A percentile compares a stretch with the other conserved stretches of the same genome.
Evolutionary conservation across 2,329 filamentous ascomycete genomes (phyloP).

Genomic region (Eurotiales sp.): DNA sequence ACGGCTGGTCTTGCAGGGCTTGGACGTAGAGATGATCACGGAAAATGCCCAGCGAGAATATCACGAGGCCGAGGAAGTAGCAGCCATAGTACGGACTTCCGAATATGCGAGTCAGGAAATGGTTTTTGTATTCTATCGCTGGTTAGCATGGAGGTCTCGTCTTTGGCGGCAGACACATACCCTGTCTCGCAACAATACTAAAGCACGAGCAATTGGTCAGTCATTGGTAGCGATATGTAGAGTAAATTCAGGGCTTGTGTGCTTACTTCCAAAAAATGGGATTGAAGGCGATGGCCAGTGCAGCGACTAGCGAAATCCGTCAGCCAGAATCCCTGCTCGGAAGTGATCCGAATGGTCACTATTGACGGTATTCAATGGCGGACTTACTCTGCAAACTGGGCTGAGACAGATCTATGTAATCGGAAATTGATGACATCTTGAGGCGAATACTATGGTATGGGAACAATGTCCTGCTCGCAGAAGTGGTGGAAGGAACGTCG

Average conservation of each 20-base stretch:
- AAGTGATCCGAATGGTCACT: slow-evolving; percentile 6
- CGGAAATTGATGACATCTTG: slow-evolving; percentile 32
- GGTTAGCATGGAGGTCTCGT: too few relatives aligned
- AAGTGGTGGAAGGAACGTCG: neutral
- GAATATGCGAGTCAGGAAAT: slow-evolving; percentile 82
- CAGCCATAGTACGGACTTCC: slow-evolving; percentile 75
- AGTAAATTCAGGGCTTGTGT: slow-evolving; percentile 2
- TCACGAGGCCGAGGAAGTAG: slow-evolving; percentile 82
- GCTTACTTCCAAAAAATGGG: slow-evolving; percentile 99
- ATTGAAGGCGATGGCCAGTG: slow-evolving; percentile 83
- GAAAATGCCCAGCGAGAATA: slow-evolving; percentile 87
- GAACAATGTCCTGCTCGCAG: neutral
- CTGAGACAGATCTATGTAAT: slow-evolving; percentile 61
- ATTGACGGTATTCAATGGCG: neutral
- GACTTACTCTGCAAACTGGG: slow-evolving; percentile 62
- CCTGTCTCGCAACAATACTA: slow-evolving; percentile 79
- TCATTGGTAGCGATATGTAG: slow-evolving; percentile 15
- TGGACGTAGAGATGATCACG: slow-evolving; percentile 85
- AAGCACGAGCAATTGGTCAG: slow-evolving; percentile 7
- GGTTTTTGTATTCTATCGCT: slow-evolving; percentile 90
- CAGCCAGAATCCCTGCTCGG: slow-evolving; percentile 6
- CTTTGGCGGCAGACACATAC: slow-evolving; percentile 44
- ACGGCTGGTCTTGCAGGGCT: slow-evolving; percentile 72
- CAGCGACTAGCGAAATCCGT: slow-evolving; percentile 61
- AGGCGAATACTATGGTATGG: neutral